Conservation (phyloP, 75 land plant genomes). For the Selaginella moellendorffii region DNA sequence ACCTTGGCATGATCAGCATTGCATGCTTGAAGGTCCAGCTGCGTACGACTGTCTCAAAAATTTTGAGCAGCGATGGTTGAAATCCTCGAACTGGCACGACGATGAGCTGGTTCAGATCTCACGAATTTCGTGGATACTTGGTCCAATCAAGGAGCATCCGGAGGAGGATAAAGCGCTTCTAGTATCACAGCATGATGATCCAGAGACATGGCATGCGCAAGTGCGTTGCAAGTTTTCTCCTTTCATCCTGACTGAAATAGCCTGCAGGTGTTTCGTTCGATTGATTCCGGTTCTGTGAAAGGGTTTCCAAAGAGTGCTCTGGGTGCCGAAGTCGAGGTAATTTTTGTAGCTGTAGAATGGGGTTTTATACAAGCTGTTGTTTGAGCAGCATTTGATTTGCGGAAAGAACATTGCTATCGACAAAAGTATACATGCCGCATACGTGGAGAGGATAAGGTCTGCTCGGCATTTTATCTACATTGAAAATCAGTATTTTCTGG, state of each 20-base stretch:
- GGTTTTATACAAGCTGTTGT: too few species aligned
- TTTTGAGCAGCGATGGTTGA: constrained; percentile 84
- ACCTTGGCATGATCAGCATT: constrained; percentile 93
- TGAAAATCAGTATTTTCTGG: too few species aligned
- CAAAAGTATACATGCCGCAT: constrained; percentile 80
- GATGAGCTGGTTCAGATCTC: constrained; percentile 54
- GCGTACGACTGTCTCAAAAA: constrained; percentile 72
- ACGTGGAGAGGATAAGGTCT: constrained; percentile 60
- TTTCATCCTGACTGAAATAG: not conserved
- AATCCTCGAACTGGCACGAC: constrained; percentile 31
- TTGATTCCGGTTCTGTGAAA: constrained; percentile 84
- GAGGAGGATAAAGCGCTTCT: constrained; percentile 26
- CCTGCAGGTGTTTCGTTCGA: constrained; percentile 64
- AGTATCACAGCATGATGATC: constrained; percentile 34
- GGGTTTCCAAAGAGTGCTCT: constrained; percentile 64
- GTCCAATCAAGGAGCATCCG: constrained; percentile 15
- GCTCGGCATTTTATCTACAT: constrained; percentile 84
- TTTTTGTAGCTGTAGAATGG: too few species aligned
- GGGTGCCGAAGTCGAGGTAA: too few species aligned
- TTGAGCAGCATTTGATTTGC: constrained; percentile 67
- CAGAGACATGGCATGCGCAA: constrained; percentile 77
- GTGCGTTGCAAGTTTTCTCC: constrained; percentile 18
- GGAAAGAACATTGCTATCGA: constrained; percentile 67
- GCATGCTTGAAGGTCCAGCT: constrained; percentile 81
- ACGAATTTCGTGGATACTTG: constrained; percentile 64